phyloP scores from a whole-genome alignment of 225 moss, liverwort and hornwort species.

The Climacium dendroides region DNA sequence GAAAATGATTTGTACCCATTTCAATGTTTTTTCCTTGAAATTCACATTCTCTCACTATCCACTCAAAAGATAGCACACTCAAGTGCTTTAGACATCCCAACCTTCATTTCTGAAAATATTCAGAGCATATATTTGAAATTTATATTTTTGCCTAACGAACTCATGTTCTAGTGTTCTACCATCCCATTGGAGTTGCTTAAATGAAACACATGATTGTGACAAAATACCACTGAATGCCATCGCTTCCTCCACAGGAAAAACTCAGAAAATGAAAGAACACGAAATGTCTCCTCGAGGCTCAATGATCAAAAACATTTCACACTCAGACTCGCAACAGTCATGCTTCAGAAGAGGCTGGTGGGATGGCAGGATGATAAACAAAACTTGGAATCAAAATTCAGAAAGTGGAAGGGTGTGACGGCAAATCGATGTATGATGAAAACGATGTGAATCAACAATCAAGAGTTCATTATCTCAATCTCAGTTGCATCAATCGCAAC shows the following conservation, averaged over 20 bases:
- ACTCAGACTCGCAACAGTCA: neutral
- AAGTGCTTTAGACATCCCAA: no score
- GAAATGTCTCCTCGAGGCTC: neutral
- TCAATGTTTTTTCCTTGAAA: no score
- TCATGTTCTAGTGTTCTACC: neutral
- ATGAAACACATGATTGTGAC: neutral
- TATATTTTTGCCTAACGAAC: neutral
- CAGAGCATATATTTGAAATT: no score
- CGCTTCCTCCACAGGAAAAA: neutral
- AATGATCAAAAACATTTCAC: neutral
- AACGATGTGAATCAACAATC: neutral
- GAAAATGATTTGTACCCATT: no score
- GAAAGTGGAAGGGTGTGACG: neutral
- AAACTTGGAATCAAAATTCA: neutral
- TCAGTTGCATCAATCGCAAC: neutral
- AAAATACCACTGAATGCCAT: neutral
- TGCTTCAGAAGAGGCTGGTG: neutral
- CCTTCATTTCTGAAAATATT: no score
- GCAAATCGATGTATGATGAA: neutral
- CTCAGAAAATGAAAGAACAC: no score
- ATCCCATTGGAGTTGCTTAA: neutral
- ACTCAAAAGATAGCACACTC: no score
- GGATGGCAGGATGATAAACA: neutral
- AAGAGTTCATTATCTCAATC: neutral
- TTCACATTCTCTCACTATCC: no score